These are phyloP conservation scores for Solioccasus polychromus DNA, from an alignment of 768 basidiomycete species.

Conservation along the genomic window DNA sequence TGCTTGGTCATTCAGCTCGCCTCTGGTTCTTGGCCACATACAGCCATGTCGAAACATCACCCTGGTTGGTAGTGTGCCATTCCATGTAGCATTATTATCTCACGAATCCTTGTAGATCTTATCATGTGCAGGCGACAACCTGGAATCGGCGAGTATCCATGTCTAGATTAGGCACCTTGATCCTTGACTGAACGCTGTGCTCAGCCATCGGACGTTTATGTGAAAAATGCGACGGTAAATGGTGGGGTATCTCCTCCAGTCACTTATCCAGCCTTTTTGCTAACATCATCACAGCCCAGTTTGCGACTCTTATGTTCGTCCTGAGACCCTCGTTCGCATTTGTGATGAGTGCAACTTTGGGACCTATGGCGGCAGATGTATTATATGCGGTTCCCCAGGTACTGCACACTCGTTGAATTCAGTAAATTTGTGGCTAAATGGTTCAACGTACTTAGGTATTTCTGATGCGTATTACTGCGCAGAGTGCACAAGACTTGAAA, in stretches of 20 bases:
- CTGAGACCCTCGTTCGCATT: slow-evolving; percentile 95
- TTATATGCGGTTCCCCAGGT: slow-evolving; percentile 97
- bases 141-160: slow-evolving; percentile 74
- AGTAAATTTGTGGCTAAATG: background rate
- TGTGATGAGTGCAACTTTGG: slow-evolving; percentile 99
- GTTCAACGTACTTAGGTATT: slow-evolving; percentile 58
- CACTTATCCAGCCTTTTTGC: background rate
- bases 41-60: slow-evolving; percentile 84
- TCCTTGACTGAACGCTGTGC: slow-evolving; percentile 9
- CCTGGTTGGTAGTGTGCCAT: slow-evolving; percentile 49
- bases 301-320: slow-evolving; percentile 98
- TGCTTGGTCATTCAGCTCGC: slow-evolving; percentile 1
- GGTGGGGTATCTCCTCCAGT: slow-evolving; percentile 50
- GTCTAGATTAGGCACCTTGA: background rate
- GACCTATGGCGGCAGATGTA: slow-evolving; percentile 95
- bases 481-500: slow-evolving; percentile 94
- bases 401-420: slow-evolving; percentile 17
- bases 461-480: slow-evolving; percentile 99
- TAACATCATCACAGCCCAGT: slow-evolving; percentile 66
- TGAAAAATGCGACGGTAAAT: slow-evolving; percentile 99
- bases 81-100: background rate
- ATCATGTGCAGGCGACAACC: slow-evolving; percentile 99
- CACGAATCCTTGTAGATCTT: slow-evolving; percentile 56
- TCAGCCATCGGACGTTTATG: slow-evolving; percentile 95
- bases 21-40: slow-evolving; percentile 8